Evolutionary conservation across 768 basidiomycete genomes (phyloP).

Genomic region (Suillus occidentalis): DNA sequence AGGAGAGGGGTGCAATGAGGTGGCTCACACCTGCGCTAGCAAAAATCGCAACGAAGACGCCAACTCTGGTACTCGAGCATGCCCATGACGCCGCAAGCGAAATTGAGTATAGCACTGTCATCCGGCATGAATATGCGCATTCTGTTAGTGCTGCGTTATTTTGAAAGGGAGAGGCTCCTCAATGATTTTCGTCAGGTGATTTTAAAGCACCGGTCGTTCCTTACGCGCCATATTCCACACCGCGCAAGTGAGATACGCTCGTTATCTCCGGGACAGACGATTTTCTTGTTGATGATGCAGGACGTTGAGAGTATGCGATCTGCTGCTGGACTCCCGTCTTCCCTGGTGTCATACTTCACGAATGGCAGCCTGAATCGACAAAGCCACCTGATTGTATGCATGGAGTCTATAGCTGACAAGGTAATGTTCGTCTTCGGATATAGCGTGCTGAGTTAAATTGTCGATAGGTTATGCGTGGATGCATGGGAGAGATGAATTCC

Average conservation of each 20-base stretch:
- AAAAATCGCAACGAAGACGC: slow-evolving; percentile 85
- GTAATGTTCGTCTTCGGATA: slow-evolving; percentile 36
- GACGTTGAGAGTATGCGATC: slow-evolving; percentile 89
- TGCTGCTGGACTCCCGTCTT: slow-evolving; percentile 74
- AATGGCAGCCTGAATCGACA: slow-evolving; percentile 83
- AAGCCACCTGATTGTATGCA: slow-evolving; percentile 63
- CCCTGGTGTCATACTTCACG: slow-evolving; percentile 82
- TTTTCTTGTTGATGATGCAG: slow-evolving; percentile 83
- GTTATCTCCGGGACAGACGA: slow-evolving; percentile 78
- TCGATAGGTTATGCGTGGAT: slow-evolving; percentile 73
- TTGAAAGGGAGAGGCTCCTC: slow-evolving; percentile 4
- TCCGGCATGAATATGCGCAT: slow-evolving; percentile 81
- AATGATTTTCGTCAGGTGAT: slow-evolving; percentile 54
- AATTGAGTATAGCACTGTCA: slow-evolving; percentile 88
- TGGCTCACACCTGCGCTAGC: slow-evolving; percentile 77
- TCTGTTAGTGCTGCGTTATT: slow-evolving; percentile 46
- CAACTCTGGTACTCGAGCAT: slow-evolving; percentile 78
- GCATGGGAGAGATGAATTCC: slow-evolving; percentile 65
- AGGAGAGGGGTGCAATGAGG: slow-evolving; percentile 64
- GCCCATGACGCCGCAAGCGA: slow-evolving; percentile 84
- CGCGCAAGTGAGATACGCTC: slow-evolving; percentile 69
- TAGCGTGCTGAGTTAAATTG: neutral
- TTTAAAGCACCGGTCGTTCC: slow-evolving; percentile 58
- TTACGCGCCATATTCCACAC: slow-evolving; percentile 66
- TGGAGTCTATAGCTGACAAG: slow-evolving; percentile 87